Evolutionary conservation across 2,329 filamentous ascomycete genomes (phyloP), one percentile per base, ranked within the genome.

Genomic region (Sordariomycetes sp.): DNA sequence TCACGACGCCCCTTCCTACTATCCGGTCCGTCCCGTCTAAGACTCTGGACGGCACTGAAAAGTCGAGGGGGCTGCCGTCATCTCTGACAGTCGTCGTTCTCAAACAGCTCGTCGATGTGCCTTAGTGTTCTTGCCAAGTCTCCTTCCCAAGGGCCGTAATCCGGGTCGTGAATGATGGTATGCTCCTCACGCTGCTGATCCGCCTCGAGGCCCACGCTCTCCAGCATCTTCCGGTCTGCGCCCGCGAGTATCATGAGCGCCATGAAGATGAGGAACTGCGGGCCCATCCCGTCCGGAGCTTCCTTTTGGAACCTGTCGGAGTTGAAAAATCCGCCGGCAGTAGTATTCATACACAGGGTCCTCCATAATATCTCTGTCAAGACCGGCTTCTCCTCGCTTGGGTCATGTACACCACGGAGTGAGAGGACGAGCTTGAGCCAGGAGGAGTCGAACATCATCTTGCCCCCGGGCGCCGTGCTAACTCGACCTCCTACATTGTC

Each of bases 151-250:
- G 63, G 62, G 42, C 65, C 58, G 58, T 63, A 64, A 4, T 53
- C 22, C 10, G 57, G 52, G 22, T 53, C 25, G 58, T 57, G 60
- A n/a, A 61, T 53, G 12, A 54, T 59, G 12, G 60, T 34, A 3
- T 57, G 55, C 12, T 55, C 39, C 17, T 58, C 52, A 32, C 59
- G 39, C 3, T 54, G 55, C 22, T 20, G 45, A 50, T 50, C 35
- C 12, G 55, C 52, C n/a, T 65, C 22, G 62, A 69, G 54, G 60
- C 60, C 61, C 62, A 69, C 58, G 28, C 68, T 64, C 55, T 65
- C 59, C 36, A 66, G 66, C 2, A 67, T 64, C 36, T 62, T 65
- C 24, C 66, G 65, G 58, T 71, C 71, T 17, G 69, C 69, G 55
- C 66, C 68, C 6, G 68, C 64, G 52, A 64, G 59, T 6, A 65